Base-by-base conservation (phyloP, 345 rosid species). In the Iberis pinnata region DNA sequence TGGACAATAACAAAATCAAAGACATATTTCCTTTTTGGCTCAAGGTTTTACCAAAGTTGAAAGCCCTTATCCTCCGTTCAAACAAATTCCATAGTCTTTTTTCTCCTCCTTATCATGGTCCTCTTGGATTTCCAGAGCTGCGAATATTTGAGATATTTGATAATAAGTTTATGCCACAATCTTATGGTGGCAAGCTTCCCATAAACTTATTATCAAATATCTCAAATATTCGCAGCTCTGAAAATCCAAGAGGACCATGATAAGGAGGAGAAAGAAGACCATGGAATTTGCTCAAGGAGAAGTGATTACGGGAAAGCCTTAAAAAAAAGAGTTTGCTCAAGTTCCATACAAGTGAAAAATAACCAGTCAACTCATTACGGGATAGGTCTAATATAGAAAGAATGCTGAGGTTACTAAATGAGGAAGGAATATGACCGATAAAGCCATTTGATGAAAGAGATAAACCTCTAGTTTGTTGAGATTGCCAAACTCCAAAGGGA, bases 401-500 rank as follows among this genome's bases (percentile, higher is more conserved):
- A 26, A 2, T 1, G 27, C 5, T n/a, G n/a, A 61, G 15, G 41
- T 60, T 60, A 18, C 47, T 38, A 31, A 60, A 8, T 18, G 65
- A 49, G 22, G 44, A 43, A 49, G 67, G 52, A 22, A 61, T 2
- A 8, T 50, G 59, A 8, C 67, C 59, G 0, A 24, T 1, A 11
- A 61, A 61, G 26, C 50, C 25, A 33, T 20, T 41, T 32, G 22
- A 41, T 31, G 60, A 16, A 43, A 63, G 68, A 33, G 26, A 37
- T 5, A 63, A 18, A 52, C 25, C 45, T 53, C 45, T 52, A 63
- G n/a, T 0, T 3, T 53, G 14, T 43, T 27, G 14, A 62, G 60
- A 12, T 51, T 33, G 12, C 60, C 43, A 4, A 62, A 17, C 8
- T 41, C 38, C 2, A 48, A 61, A 18, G 43, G 58, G 17, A 61